Percentiles rank a stretch among this genome's conserved stretches.
These are phyloP conservation scores for Boletales sp. DNA, from an alignment of 768 basidiomycete genomes.

Conservation along the genomic window DNA sequence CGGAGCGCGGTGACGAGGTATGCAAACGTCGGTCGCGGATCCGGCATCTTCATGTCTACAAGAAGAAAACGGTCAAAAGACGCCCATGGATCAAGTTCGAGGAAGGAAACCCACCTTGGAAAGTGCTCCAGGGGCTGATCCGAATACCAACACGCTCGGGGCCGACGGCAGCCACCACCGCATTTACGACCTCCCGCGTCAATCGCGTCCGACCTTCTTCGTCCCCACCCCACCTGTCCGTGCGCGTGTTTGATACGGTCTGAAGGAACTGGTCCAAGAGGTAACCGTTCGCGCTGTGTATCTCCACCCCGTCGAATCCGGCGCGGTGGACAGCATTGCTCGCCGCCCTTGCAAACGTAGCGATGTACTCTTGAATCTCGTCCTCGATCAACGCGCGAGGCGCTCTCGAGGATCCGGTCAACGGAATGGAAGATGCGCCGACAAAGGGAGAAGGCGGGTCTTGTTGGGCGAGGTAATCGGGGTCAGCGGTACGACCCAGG, in stretches of 20 bases:
- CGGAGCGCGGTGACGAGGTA: conserved; percentile 30
- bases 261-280: conserved; percentile 54
- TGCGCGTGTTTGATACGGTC: conserved; percentile 34
- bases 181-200: conserved; percentile 41
- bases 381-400: conserved; percentile 18
- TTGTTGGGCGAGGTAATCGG: conserved; percentile 34
- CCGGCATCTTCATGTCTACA: conserved; percentile 29
- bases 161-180: conserved; percentile 41
- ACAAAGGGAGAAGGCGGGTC: conserved; percentile 31
- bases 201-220: conserved; percentile 48
- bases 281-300: conserved; percentile 43
- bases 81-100: not conserved
- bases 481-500: conserved; percentile 46
- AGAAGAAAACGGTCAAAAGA: not conserved
- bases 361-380: conserved; percentile 34
- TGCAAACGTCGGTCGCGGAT: conserved; percentile 27
- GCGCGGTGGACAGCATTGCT: conserved; percentile 33
- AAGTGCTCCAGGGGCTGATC: conserved; percentile 39
- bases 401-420: conserved; percentile 11
- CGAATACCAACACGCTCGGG: conserved; percentile 41
- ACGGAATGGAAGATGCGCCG: conserved; percentile 31
- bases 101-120: conserved; percentile 24
- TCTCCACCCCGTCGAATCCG: conserved; percentile 45
- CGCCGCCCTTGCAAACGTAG: conserved; percentile 28
- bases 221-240: conserved; percentile 66